A percentile compares a stretch with the other conserved stretches of the same genome.
Evolutionary conservation across 345 rosid genomes (phyloP).

Genomic region (Populus ilicifolia): DNA sequence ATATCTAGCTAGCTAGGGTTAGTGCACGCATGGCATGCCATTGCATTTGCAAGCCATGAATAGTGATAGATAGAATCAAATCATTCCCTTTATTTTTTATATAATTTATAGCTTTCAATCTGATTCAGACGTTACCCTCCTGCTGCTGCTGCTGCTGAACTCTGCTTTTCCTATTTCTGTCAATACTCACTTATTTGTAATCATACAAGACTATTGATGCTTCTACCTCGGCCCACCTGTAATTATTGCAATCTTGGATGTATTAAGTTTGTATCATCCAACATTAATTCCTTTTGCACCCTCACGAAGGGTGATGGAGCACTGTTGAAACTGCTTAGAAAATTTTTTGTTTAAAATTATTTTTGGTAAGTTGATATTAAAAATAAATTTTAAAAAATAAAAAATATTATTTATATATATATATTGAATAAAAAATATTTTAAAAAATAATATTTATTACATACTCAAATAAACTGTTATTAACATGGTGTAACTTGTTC

Average conservation of each 20-base stretch:
- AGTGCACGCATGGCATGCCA: constrained; percentile 30
- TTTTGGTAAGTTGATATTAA: too few species aligned
- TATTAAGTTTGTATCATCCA: neutral
- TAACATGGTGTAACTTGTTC: too few species aligned
- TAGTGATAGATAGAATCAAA: too few species aligned
- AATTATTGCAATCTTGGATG: neutral
- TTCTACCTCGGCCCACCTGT: neutral
- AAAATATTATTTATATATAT: too few species aligned
- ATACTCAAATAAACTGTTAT: too few species aligned
- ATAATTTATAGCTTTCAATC: constrained; percentile 1
- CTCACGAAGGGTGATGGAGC: too few species aligned
- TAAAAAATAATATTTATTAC: too few species aligned
- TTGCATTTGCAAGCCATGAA: neutral
- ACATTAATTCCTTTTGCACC: neutral
- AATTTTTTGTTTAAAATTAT: too few species aligned
- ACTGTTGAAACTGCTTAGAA: too few species aligned
- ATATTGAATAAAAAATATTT: too few species aligned
- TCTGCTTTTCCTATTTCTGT: neutral
- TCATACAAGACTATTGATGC: neutral
- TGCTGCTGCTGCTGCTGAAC: neutral
- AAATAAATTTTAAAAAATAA: too few species aligned
- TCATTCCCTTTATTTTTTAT: neutral
- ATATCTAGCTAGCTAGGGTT: constrained; percentile 16
- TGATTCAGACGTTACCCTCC: constrained; percentile 31
- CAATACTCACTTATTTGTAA: neutral